phyloP scores from a whole-genome alignment of 441 rosid species.

The Flueggea neowawraea region DNA sequence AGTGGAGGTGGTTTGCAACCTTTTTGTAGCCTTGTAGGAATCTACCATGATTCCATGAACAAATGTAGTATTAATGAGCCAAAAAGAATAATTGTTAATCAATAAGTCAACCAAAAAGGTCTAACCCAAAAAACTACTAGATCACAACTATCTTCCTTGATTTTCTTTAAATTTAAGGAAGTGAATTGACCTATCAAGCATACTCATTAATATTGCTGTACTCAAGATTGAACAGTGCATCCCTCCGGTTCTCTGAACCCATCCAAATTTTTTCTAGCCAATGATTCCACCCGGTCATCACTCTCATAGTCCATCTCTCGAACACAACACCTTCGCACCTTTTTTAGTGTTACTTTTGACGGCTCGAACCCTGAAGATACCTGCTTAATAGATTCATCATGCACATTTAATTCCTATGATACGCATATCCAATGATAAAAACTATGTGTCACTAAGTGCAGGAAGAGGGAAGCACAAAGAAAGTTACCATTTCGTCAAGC shows the following conservation, averaged over 20 bases:
- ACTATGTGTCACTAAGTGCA: conserved; percentile 1
- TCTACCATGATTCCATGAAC: too few species aligned
- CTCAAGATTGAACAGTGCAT: conserved; percentile 63
- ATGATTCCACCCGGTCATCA: conserved; percentile 47
- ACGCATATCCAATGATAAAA: neutral
- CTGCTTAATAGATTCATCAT: conserved; percentile 33
- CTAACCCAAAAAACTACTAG: too few species aligned
- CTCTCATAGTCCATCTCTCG: conserved; percentile 78
- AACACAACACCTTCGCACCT: conserved; percentile 72
- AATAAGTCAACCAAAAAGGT: too few species aligned
- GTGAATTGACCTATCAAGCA: conserved; percentile 33
- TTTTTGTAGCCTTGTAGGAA: too few species aligned
- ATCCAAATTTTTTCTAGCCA: conserved; percentile 58
- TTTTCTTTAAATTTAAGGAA: neutral
- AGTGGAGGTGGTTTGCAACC: too few species aligned
- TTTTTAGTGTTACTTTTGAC: conserved; percentile 74
- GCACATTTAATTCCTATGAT: conserved; percentile 16
- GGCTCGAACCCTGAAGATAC: conserved; percentile 75
- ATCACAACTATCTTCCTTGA: too few species aligned
- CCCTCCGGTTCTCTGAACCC: conserved; percentile 73
- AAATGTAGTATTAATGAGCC: too few species aligned
- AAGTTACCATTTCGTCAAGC: conserved; percentile 70
- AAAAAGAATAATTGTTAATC: too few species aligned
- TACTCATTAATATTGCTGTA: conserved; percentile 44
- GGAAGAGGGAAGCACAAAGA: neutral